Evolutionary conservation across 148 eudicot genomes (phyloP).

Genomic region (Talinum fruticosum): DNA sequence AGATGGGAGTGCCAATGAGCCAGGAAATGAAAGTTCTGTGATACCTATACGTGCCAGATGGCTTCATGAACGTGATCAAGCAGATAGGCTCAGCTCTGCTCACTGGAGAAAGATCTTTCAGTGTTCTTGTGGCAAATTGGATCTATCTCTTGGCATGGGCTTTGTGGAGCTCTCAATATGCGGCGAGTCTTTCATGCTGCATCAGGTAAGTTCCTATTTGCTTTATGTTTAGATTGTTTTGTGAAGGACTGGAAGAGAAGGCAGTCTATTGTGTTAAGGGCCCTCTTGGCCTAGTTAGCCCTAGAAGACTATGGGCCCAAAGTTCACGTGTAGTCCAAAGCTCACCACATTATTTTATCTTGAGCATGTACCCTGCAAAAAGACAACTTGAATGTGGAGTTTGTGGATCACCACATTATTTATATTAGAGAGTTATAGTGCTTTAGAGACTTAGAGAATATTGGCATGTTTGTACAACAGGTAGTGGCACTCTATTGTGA

Average conservation of each 20-base stretch:
- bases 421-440: background rate
- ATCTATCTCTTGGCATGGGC: slow-evolving; percentile 46
- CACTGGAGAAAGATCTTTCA: slow-evolving; percentile 84
- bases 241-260: background rate
- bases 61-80: slow-evolving; percentile 74
- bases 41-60: slow-evolving; percentile 58
- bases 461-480: background rate
- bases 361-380: background rate
- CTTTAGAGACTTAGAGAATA: background rate
- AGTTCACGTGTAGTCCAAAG: background rate
- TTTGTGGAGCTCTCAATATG: slow-evolving; percentile 74
- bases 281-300: background rate
- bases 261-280: background rate
- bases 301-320: background rate
- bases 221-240: background rate
- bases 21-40: slow-evolving; percentile 26
- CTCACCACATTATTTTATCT: background rate
- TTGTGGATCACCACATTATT: background rate
- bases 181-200: slow-evolving; percentile 98
- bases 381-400: background rate
- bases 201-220: slow-evolving; percentile 64
- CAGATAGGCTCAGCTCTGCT: slow-evolving; percentile 66
- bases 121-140: slow-evolving; percentile 76
- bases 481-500: background rate
- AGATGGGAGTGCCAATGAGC: slow-evolving; percentile 27